Conservation (phyloP, 2,329 filamentous ascomycete species). For the Phoma sp. region DNA sequence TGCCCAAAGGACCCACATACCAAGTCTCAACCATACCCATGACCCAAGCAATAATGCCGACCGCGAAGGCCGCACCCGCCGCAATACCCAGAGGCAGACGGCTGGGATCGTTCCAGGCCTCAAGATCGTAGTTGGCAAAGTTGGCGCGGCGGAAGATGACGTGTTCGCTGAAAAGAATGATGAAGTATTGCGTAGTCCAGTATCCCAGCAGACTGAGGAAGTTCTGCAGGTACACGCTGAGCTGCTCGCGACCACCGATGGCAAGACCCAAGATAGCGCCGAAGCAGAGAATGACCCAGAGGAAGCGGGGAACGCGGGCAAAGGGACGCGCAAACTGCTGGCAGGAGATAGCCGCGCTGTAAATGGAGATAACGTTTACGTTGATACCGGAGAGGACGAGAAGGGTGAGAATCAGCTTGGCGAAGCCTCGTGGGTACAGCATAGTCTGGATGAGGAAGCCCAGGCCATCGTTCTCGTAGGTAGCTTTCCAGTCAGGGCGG, state of each 20-base stretch:
- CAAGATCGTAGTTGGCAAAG: constrained; percentile 52
- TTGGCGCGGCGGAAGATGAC: constrained; percentile 59
- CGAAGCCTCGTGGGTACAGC: constrained; percentile 55
- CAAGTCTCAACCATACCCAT: constrained; percentile 66
- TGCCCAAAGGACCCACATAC: constrained; percentile 54
- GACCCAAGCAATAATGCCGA: constrained; percentile 54
- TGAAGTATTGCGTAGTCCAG: constrained; percentile 55
- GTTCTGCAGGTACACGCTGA: constrained; percentile 53
- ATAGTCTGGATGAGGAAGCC: constrained; percentile 56
- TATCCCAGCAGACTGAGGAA: constrained; percentile 56
- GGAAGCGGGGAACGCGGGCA: constrained; percentile 59
- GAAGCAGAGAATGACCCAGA: constrained; percentile 55
- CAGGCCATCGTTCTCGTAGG: constrained; percentile 53
- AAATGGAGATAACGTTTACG: constrained; percentile 59
- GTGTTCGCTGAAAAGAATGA: constrained; percentile 55
- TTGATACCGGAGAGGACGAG: constrained; percentile 53
- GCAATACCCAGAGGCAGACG: constrained; percentile 52
- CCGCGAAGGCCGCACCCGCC: constrained; percentile 46
- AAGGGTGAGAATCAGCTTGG: constrained; percentile 56
- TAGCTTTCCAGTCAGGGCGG: constrained; percentile 46
- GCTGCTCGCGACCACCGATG: constrained; percentile 51
- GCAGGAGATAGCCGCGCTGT: constrained; percentile 53
- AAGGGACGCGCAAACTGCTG: constrained; percentile 56
- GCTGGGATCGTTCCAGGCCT: constrained; percentile 54
- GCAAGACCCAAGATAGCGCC: constrained; percentile 52